Percentiles rank a stretch among this genome's conserved stretches.
These are phyloP conservation scores for Spatholobus suberectus DNA, from an alignment of 306 rosid genomes.

Conservation along the genomic window DNA sequence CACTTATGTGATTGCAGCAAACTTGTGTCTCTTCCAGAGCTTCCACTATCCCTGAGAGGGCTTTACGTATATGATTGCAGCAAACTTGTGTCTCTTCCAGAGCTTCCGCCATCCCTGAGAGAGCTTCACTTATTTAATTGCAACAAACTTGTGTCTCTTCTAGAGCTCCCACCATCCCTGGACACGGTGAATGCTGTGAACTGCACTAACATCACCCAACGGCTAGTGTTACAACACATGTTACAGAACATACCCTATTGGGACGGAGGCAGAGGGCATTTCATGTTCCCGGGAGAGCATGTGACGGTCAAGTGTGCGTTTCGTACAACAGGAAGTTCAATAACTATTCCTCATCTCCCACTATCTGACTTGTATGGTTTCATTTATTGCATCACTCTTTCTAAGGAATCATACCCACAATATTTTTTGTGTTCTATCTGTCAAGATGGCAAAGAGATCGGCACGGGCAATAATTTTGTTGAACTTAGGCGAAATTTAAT, in stretches of 20 bases:
- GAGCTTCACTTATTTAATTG: too few relatives aligned
- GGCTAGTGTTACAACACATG: not conserved
- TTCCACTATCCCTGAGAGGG: too few relatives aligned
- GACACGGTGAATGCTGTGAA: not conserved
- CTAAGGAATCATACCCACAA: not conserved
- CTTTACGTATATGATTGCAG: too few relatives aligned
- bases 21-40: too few relatives aligned
- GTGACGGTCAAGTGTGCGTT: not conserved
- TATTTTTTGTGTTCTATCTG: not conserved
- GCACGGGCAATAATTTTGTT: too few relatives aligned
- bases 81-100: too few relatives aligned
- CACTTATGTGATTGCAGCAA: too few relatives aligned
- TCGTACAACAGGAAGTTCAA: not conserved
- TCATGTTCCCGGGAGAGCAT: not conserved
- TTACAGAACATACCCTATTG: too few relatives aligned
- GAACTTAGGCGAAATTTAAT: not conserved
- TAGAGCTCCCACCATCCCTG: too few relatives aligned
- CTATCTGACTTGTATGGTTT: not conserved
- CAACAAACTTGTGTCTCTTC: too few relatives aligned
- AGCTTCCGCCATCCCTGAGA: too few relatives aligned
- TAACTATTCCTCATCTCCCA: not conserved
- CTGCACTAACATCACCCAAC: not conserved
- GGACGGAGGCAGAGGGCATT: too few relatives aligned
- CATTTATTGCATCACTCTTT: slow-evolving; percentile 1
- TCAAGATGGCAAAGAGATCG: not conserved